phyloP scores from a whole-genome alignment of 257 asterid genomes.

The Fraxinus cuspidata region DNA sequence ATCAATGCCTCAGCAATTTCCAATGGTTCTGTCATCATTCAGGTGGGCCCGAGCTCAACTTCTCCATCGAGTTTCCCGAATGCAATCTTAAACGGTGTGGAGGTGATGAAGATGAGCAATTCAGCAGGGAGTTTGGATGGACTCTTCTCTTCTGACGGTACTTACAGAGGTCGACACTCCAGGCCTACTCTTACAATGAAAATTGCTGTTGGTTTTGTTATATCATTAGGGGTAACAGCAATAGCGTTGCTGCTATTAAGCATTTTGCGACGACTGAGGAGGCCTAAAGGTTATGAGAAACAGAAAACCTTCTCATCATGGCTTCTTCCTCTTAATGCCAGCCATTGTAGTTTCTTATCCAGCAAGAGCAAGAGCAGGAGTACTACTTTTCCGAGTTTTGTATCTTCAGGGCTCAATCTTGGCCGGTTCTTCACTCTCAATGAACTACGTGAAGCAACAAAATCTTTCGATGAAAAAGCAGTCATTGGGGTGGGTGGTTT shows the following conservation, averaged over 20 bases:
- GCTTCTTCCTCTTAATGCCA: slow-evolving; percentile 72
- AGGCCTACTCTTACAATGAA: slow-evolving; percentile 31
- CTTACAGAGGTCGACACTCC: slow-evolving; percentile 22
- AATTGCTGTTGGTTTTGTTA: slow-evolving; percentile 51
- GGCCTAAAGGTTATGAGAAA: slow-evolving; percentile 62
- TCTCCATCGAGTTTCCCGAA: slow-evolving; percentile 53
- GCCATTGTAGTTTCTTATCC: slow-evolving; percentile 71
- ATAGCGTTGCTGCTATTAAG: slow-evolving; percentile 35
- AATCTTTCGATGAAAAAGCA: slow-evolving; percentile 63
- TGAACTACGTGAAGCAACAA: slow-evolving; percentile 70
- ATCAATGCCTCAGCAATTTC: slow-evolving; percentile 58
- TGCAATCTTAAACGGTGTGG: slow-evolving; percentile 86
- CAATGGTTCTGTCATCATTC: slow-evolving; percentile 54
- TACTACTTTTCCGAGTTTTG: slow-evolving; percentile 51
- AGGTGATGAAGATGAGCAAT: slow-evolving; percentile 90
- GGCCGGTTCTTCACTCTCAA: slow-evolving; percentile 67
- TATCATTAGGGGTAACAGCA: slow-evolving; percentile 46
- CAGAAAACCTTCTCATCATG: slow-evolving; percentile 85
- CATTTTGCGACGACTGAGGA: slow-evolving; percentile 33
- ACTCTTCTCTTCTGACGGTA: slow-evolving; percentile 51
- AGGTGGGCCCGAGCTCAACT: slow-evolving; percentile 70
- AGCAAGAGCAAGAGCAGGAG: slow-evolving; percentile 70
- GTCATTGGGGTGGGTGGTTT: slow-evolving; percentile 91
- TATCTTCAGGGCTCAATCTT: slow-evolving; percentile 54
- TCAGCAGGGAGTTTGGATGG: slow-evolving; percentile 84